These are phyloP conservation scores for Moniliella sp. DNA, from an alignment of 1,284 basidiomycete genomes.

Conservation along the genomic window DNA sequence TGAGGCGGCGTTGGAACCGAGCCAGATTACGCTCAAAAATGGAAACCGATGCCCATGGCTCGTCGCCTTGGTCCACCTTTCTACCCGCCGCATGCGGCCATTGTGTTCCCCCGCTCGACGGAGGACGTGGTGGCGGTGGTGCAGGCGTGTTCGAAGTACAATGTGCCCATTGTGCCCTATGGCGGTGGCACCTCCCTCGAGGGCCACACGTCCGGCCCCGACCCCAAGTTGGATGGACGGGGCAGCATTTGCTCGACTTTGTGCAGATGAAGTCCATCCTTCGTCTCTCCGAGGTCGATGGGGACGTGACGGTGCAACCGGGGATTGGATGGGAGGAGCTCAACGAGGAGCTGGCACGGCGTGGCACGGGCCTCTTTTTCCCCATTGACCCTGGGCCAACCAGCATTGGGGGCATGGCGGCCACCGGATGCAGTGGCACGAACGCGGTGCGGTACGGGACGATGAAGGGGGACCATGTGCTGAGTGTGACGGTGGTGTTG, in stretches of 20 bases:
- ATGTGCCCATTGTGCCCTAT: conserved; percentile 51
- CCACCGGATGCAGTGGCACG: conserved; percentile 42
- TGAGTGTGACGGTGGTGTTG: conserved; percentile 41
- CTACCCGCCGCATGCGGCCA: background rate
- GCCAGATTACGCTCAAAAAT: too few species aligned
- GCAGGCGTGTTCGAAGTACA: conserved; percentile 43
- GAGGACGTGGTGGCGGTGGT: conserved; percentile 2
- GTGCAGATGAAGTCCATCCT: conserved; percentile 57
- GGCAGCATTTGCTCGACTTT: conserved; percentile 52
- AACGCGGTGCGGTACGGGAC: conserved; percentile 76
- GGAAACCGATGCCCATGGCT: background rate
- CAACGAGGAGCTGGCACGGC: conserved; percentile 50
- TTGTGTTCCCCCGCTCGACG: conserved; percentile 1
- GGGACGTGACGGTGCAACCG: conserved; percentile 36
- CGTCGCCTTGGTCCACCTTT: too few species aligned
- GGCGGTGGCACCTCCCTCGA: conserved; percentile 45
- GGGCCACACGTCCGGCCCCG: conserved; percentile 13
- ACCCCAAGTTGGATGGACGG: background rate
- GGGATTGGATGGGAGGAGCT: conserved; percentile 67
- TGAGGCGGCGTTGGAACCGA: too few species aligned
- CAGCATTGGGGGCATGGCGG: conserved; percentile 76
- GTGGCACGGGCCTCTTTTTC: conserved; percentile 63
- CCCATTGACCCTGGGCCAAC: conserved; percentile 49
- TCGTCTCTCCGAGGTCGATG: conserved; percentile 13
- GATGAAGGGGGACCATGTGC: conserved; percentile 41